Evolutionary conservation across 2,329 filamentous ascomycete genomes (phyloP).

Genomic region (Leptographium procerum): DNA sequence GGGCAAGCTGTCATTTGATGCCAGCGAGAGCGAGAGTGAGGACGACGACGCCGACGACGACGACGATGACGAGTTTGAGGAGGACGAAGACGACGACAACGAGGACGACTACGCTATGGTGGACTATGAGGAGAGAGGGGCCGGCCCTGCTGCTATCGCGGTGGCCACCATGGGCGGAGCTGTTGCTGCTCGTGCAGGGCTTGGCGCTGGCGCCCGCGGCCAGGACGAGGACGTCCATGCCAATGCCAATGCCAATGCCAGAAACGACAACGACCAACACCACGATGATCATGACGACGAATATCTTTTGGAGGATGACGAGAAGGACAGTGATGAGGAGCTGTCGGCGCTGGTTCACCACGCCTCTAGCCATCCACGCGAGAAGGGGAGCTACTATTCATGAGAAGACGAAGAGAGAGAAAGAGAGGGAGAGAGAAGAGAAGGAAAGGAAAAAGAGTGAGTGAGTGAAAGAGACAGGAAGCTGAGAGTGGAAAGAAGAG

Average conservation of each 20-base stretch:
- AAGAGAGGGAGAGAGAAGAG: not conserved
- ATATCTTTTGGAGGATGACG: conserved; percentile 3
- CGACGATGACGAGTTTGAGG: conserved; percentile 15
- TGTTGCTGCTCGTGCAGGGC: not conserved
- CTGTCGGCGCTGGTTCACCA: not conserved
- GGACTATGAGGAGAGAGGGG: conserved; percentile 16
- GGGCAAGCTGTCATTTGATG: conserved; percentile 31
- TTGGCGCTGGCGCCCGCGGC: not conserved
- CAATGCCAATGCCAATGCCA: not conserved
- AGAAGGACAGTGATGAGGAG: not conserved
- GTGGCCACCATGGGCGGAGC: conserved; percentile 10
- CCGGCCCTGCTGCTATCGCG: not conserved
- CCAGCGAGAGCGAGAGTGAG: conserved; percentile 27
- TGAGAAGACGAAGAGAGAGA: not conserved
- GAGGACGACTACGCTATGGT: conserved; percentile 17
- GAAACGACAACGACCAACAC: conserved; percentile 3
- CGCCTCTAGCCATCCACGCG: not conserved
- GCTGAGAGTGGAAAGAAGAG: not conserved
- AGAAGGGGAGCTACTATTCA: not conserved
- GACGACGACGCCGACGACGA: conserved; percentile 25
- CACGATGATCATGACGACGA: not conserved
- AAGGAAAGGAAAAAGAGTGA: not conserved
- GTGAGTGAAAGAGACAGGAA: not conserved
- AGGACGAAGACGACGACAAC: conserved; percentile 17
- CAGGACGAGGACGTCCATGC: conserved; percentile 7